These are phyloP conservation scores for Nectriaceae sp. DNA, from an alignment of 2,329 filamentous ascomycete genomes.

Conservation along the genomic window DNA sequence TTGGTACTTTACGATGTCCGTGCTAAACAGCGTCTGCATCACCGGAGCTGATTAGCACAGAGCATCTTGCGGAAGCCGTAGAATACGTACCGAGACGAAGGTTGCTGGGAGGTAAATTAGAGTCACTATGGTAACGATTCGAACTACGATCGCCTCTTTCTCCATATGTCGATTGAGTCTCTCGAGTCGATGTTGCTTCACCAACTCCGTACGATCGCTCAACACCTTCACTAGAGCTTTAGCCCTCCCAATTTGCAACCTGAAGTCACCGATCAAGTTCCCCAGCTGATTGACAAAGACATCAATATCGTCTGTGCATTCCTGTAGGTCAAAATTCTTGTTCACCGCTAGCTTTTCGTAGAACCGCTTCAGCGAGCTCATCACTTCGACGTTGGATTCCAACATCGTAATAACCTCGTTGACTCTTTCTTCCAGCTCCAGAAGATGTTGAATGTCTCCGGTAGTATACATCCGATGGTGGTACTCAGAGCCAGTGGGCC, in stretches of 20 bases:
- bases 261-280: conserved; percentile 2
- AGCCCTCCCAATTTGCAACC: conserved; percentile 1
- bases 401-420: neutral
- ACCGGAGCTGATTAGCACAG: neutral
- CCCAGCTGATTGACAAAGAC: conserved; percentile 1
- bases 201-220: conserved; percentile 3
- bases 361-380: conserved; percentile 1
- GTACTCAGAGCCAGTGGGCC: neutral
- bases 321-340: neutral
- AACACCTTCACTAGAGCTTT: neutral
- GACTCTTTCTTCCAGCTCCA: neutral
- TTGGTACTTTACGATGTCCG: conserved; percentile 7
- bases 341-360: conserved; percentile 2
- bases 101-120: conserved; percentile 7
- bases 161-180: conserved; percentile 3
- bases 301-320: conserved; percentile 3
- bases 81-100: conserved; percentile 8
- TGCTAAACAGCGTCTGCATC: conserved; percentile 6
- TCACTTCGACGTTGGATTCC: conserved; percentile 7
- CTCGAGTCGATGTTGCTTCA: conserved; percentile 5
- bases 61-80: too few relatives aligned
- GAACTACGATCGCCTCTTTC: conserved; percentile 4
- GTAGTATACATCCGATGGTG: neutral
- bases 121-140: conserved; percentile 6
- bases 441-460: neutral